Evolutionary conservation across 345 rosid genomes (phyloP).

Genomic region (Erysimum cheiranthoides): DNA sequence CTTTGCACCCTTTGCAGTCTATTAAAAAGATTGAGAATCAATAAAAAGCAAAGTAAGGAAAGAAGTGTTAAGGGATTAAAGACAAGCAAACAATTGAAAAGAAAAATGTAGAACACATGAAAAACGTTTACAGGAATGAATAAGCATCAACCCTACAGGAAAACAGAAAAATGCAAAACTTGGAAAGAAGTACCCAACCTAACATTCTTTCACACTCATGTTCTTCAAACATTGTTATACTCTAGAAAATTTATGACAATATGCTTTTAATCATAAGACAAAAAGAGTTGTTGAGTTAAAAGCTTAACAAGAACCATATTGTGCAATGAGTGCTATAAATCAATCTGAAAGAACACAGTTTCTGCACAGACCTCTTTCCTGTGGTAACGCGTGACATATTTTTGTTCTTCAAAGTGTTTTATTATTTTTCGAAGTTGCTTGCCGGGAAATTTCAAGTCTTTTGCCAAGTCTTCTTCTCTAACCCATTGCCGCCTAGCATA

Average conservation of each 20-base stretch:
- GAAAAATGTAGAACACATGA: neutral
- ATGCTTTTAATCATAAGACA: too few species aligned
- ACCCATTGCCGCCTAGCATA: constrained; percentile 80
- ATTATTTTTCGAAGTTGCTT: constrained; percentile 78
- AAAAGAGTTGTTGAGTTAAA: too few species aligned
- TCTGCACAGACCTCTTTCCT: constrained; percentile 74
- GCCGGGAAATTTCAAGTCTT: constrained; percentile 67
- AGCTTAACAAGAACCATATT: constrained; percentile 2
- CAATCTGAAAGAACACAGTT: constrained; percentile 3
- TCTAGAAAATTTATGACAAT: too few species aligned
- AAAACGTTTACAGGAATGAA: too few species aligned
- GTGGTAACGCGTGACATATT: constrained; percentile 67
- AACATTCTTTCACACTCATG: too few species aligned
- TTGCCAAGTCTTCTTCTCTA: constrained; percentile 94
- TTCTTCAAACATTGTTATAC: too few species aligned
- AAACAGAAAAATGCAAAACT: too few species aligned
- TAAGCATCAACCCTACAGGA: too few species aligned
- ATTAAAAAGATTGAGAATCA: constrained; percentile 16
- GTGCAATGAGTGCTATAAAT: neutral
- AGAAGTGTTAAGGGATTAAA: neutral
- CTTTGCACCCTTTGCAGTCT: neutral
- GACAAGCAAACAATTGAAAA: constrained; percentile 15
- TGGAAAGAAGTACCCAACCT: too few species aligned
- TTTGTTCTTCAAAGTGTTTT: constrained; percentile 80
- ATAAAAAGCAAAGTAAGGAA: constrained; percentile 11